Conservation (phyloP, 371 early-diverging fungal species). For the Apophysomyces ossiformis region DNA sequence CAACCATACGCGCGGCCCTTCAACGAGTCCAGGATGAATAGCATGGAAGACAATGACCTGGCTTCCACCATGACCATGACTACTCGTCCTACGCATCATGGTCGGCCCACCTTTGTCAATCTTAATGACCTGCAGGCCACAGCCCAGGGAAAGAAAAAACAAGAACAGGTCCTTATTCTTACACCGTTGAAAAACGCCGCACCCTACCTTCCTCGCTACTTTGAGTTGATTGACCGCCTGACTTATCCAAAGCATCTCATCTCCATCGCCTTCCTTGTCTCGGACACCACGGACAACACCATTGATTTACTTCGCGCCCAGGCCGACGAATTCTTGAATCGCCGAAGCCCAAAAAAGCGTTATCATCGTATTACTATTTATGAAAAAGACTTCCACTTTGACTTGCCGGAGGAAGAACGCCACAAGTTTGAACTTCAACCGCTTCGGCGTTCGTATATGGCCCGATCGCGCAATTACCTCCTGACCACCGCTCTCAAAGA, state of each 20-base stretch:
- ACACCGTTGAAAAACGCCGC: conserved; percentile 65
- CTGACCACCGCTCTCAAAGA: conserved; percentile 52
- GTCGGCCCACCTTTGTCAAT: conserved; percentile 18
- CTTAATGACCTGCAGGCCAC: conserved; percentile 28
- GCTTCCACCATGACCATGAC: conserved; percentile 29
- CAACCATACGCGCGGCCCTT: conserved; percentile 15
- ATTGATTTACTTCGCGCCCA: conserved; percentile 47
- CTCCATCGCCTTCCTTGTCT: conserved; percentile 63
- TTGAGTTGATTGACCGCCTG: conserved; percentile 56
- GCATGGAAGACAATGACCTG: too few relatives aligned
- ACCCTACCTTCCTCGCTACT: conserved; percentile 59
- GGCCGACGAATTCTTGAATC: conserved; percentile 27
- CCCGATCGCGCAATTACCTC: conserved; percentile 60
- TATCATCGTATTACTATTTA: conserved; percentile 54
- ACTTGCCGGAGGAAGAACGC: conserved; percentile 51
- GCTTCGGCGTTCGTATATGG: conserved; percentile 61
- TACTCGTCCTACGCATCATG: not conserved
- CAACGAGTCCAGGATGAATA: conserved; percentile 17
- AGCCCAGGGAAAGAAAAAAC: conserved; percentile 25
- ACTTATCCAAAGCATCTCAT: conserved; percentile 58
- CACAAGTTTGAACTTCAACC: conserved; percentile 59
- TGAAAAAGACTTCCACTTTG: conserved; percentile 62
- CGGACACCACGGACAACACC: conserved; percentile 61
- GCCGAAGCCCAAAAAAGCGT: conserved; percentile 27
- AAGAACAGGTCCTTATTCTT: conserved; percentile 53